These are phyloP conservation scores for Cladophialophora immunda DNA, from an alignment of 2,329 filamentous ascomycete species.

Conservation along the genomic window DNA sequence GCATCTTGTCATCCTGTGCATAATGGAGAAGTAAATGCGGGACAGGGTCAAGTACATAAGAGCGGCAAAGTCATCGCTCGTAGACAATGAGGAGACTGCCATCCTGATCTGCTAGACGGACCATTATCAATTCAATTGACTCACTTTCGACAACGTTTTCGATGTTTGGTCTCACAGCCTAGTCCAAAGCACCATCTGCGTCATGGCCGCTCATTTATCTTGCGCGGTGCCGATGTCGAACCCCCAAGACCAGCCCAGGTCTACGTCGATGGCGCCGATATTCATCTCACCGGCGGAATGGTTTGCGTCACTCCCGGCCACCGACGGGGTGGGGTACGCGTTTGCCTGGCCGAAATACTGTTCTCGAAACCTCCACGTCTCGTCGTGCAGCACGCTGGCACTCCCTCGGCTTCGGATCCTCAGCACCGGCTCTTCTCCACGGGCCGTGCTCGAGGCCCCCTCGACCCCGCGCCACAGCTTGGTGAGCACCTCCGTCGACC, in stretches of 20 bases:
- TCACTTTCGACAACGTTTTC: no score
- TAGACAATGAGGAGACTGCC: no score
- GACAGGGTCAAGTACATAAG: no score
- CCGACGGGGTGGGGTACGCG: constrained; percentile 1
- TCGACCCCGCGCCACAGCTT: constrained; percentile 4
- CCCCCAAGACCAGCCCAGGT: neutral
- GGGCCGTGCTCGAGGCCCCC: neutral
- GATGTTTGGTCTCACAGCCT: no score
- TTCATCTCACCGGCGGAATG: constrained; percentile 1
- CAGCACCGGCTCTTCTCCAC: neutral
- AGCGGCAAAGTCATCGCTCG: no score
- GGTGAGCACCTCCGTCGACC: neutral
- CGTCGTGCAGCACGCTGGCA: constrained; percentile 8
- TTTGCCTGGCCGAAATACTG: constrained; percentile 7
- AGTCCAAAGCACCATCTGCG: no score
- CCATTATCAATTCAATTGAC: no score
- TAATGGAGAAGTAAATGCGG: no score
- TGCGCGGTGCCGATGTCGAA: neutral
- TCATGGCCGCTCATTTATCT: neutral
- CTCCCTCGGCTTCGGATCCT: constrained; percentile 1
- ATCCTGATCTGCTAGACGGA: no score
- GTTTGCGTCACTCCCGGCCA: neutral
- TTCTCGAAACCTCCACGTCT: constrained; percentile 1
- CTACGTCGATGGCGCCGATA: neutral
- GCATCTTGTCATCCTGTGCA: no score